phyloP scores from a whole-genome alignment of 495 filamentous ascomycete genomes.

The Lepidopterella palustris region DNA sequence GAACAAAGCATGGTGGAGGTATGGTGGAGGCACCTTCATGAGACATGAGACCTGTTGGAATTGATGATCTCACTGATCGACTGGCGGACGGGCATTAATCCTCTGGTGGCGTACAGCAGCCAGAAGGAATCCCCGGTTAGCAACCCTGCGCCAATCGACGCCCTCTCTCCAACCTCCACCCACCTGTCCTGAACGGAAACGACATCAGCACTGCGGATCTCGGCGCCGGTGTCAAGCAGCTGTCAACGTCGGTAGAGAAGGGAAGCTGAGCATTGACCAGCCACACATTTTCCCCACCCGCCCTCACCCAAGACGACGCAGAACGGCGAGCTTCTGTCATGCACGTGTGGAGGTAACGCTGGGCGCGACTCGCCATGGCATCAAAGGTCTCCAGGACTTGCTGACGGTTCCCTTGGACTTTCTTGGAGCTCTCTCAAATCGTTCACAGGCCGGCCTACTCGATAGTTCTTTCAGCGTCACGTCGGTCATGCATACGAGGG shows the following conservation, averaged over 20 bases:
- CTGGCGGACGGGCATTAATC: constrained; percentile 1
- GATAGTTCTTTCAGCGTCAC: not conserved
- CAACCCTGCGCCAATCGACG: constrained; percentile 1
- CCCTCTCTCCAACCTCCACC: not conserved
- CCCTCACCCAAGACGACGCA: no score
- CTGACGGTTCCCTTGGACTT: no score
- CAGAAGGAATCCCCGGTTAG: not conserved
- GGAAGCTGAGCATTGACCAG: no score
- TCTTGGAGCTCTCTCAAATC: not conserved
- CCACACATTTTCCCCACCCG: no score
- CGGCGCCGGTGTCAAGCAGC: not conserved
- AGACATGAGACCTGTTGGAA: no score
- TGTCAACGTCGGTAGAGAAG: not conserved
- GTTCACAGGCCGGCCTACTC: not conserved
- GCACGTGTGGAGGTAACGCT: not conserved
- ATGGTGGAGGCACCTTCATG: no score
- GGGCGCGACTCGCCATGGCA: no score
- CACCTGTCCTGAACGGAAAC: not conserved
- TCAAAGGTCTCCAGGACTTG: no score
- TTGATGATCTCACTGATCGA: not conserved
- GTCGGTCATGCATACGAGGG: not conserved
- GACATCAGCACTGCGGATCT: not conserved
- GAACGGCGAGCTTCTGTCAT: not conserved
- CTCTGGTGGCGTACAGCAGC: not conserved
- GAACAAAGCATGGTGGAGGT: no score